A percentile compares a stretch with the other conserved stretches of the same genome.
Conservation (phyloP, 495 filamentous ascomycete genomes). For the Penicillium cataractarum region DNA sequence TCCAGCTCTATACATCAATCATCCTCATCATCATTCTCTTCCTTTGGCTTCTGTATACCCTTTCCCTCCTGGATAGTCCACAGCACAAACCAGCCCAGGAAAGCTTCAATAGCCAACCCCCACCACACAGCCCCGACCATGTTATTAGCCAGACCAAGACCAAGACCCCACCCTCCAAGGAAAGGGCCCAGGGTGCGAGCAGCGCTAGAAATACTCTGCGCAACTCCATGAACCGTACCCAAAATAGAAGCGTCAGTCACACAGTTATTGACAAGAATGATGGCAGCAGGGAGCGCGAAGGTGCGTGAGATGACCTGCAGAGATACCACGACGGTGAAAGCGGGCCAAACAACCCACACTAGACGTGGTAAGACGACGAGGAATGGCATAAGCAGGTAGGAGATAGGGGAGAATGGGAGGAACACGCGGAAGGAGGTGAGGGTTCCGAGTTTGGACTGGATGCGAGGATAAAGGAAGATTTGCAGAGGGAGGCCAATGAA, state of each 20-base stretch:
- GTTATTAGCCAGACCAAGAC: conserved; percentile 64
- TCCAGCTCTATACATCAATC: too few relatives aligned
- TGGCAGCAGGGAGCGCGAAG: conserved; percentile 68
- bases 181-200: conserved; percentile 68
- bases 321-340: conserved; percentile 62
- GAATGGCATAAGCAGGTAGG: conserved; percentile 70
- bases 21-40: conserved; percentile 24
- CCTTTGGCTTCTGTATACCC: conserved; percentile 42
- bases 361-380: conserved; percentile 60
- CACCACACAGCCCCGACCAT: conserved; percentile 74
- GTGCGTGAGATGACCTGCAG: conserved; percentile 73
- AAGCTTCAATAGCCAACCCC: conserved; percentile 56
- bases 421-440: conserved; percentile 60
- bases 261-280: conserved; percentile 71
- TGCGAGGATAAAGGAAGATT: conserved; percentile 67
- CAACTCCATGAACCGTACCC: conserved; percentile 71
- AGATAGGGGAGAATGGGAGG: conserved; percentile 64
- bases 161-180: conserved; percentile 66
- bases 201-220: conserved; percentile 62
- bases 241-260: conserved; percentile 64
- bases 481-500: conserved; percentile 70
- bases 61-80: conserved; percentile 58
- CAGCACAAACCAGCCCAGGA: conserved; percentile 53
- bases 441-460: conserved; percentile 64
- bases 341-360: conserved; percentile 54